Evolutionary conservation across 139 green algal genomes (phyloP).

Genomic region (Chlorella sp.): DNA sequence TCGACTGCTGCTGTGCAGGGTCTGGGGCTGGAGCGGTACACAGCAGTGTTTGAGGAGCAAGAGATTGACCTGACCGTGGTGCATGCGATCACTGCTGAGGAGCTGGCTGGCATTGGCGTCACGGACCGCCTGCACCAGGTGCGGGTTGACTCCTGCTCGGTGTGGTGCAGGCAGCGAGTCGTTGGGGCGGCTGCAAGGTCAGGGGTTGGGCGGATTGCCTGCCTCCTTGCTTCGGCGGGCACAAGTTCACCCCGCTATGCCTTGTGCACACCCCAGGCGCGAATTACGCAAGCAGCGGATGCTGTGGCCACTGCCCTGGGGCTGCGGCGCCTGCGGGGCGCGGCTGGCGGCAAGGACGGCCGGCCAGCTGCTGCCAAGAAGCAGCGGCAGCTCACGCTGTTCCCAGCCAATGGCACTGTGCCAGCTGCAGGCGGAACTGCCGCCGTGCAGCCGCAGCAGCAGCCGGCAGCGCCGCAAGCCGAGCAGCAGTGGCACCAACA

Average conservation of each 20-base stretch:
- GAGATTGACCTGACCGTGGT: constrained; percentile 16
- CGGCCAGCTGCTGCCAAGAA: background rate
- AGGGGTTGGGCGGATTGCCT: no score
- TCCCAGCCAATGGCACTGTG: no score
- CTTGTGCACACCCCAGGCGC: no score
- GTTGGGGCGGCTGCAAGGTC: no score
- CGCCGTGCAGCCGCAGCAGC: background rate
- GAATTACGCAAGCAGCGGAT: constrained; percentile 18
- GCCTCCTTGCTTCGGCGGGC: no score
- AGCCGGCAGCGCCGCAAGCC: background rate
- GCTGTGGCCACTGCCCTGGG: background rate
- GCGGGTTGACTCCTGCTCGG: background rate
- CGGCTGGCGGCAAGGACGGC: background rate
- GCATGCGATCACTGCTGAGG: constrained; percentile 5
- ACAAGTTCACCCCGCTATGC: no score
- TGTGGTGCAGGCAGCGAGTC: no score
- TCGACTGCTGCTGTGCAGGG: background rate
- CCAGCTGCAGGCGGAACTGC: background rate
- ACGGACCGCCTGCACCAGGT: constrained; percentile 18
- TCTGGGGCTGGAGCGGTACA: constrained; percentile 11
- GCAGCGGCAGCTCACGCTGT: constrained; percentile 17
- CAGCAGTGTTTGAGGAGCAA: background rate
- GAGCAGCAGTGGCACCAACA: background rate
- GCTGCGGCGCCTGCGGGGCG: background rate
- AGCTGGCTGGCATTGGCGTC: constrained; percentile 13